Evolutionary conservation across 352 stramenopile genomes (phyloP), one percentile per base, ranked within the genome.

Genomic region (Globisporangium apiculatum): DNA sequence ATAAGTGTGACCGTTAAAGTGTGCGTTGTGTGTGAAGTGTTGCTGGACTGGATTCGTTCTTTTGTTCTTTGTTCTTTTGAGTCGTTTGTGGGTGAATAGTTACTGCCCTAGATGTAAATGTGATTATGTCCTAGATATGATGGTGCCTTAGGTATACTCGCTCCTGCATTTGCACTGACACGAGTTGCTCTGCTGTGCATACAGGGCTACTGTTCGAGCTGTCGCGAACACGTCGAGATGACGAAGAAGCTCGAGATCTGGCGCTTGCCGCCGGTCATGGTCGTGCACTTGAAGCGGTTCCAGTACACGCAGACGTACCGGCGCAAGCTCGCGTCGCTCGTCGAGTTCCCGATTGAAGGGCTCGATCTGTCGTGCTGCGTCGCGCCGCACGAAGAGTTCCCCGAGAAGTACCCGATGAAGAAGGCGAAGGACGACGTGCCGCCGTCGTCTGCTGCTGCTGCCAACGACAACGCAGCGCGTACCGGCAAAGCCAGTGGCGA

Each of bases 221-320:
- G 97, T 68, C 91, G 97, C 51, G 69, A 96, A 51, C 92, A 97
- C 59, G 84, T 97, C 49, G 86, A 97, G 57, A 98, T 98, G 61
- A 99, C 93, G 64, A 99, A 99, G 75, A 97, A 99, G 68, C 83
- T 99, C 40, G 91, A 98, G 68, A 89, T 99, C 14, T 99, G 96
- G 82, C 88, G 92, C 31, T 71, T 97, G 4, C 97, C 97, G 0
- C 95, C 97, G 10, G 96, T 99, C 11, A 95, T 99, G 61, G 97
- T 99, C 18, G 75, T 99, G 36, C 96, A 99, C 69, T 75, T 99
- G 41, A 99, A 99, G 82, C 86, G 97, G 47, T 99, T 99, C 69
- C 91, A 98, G 66, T 99, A 98, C 73, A 97, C 91, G 7, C 85
- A 97, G 51, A 97, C 86, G 18, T 95, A 95, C 58, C 83, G 86